These are phyloP conservation scores for Globisporangium yorkense DNA, from an alignment of 352 stramenopile genomes.

Conservation along the genomic window DNA sequence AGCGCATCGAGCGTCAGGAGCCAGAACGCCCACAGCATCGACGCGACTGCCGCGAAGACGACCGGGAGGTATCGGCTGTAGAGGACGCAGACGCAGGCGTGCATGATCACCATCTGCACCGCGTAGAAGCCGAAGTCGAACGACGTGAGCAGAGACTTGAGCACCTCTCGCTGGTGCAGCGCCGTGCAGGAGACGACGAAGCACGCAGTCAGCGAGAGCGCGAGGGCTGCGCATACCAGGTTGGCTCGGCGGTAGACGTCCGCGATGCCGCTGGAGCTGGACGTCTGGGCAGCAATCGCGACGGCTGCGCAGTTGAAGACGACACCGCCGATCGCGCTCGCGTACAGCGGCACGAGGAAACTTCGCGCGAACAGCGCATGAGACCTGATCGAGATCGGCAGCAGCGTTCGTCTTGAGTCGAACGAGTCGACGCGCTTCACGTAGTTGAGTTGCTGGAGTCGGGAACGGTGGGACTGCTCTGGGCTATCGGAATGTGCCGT, in stretches of 20 bases:
- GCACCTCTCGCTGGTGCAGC: slow-evolving; percentile 23
- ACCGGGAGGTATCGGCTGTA: slow-evolving; percentile 7
- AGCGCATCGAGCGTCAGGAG: slow-evolving; percentile 22
- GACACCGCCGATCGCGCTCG: background rate
- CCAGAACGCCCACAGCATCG: slow-evolving; percentile 23
- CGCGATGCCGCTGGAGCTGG: no score
- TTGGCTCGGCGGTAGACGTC: background rate
- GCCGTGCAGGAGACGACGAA: slow-evolving; percentile 12
- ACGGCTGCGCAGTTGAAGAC: background rate
- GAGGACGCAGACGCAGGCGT: slow-evolving; percentile 18
- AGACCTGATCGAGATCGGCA: slow-evolving; percentile 6
- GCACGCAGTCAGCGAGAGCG: slow-evolving; percentile 6
- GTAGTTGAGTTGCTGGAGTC: slow-evolving; percentile 11
- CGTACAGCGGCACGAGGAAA: slow-evolving; percentile 1
- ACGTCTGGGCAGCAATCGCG: background rate
- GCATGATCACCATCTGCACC: slow-evolving; percentile 18
- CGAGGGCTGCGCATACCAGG: background rate
- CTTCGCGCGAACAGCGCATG: background rate
- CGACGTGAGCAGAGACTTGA: slow-evolving; percentile 21
- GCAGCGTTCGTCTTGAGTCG: slow-evolving; percentile 1
- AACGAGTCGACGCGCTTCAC: slow-evolving; percentile 1
- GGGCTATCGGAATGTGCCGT: background rate
- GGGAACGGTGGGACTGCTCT: background rate
- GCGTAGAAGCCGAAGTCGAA: slow-evolving; percentile 36
- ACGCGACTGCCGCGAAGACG: slow-evolving; percentile 10